Conservation (phyloP, 2,329 filamentous ascomycete species). For the Trichoderma sp. region DNA sequence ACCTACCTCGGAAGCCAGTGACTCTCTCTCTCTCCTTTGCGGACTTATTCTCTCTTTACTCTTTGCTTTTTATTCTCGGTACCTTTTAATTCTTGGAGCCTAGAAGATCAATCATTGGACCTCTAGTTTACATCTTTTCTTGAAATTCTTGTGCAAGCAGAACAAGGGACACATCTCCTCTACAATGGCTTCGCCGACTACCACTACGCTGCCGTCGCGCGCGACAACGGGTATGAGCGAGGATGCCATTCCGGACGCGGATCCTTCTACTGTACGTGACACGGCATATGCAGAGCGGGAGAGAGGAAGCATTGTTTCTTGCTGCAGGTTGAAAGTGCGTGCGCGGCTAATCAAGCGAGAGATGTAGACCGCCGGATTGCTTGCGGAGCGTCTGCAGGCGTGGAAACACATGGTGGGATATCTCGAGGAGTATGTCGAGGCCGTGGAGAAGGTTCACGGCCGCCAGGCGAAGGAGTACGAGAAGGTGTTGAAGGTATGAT, state of each 20-base stretch:
- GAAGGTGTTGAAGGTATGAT: constrained; percentile 73
- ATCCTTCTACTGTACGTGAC: constrained; percentile 54
- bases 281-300: neutral
- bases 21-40: constrained; percentile 2
- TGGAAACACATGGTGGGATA: constrained; percentile 95
- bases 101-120: neutral
- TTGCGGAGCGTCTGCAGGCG: constrained; percentile 82
- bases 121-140: neutral
- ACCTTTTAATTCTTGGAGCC: neutral
- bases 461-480: constrained; percentile 92
- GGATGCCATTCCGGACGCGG: constrained; percentile 57
- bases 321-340: neutral
- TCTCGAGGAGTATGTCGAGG: constrained; percentile 82
- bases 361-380: constrained; percentile 67
- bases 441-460: constrained; percentile 82
- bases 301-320: neutral
- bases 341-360: neutral
- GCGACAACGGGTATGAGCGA: constrained; percentile 49
- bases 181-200: constrained; percentile 29
- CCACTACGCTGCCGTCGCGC: constrained; percentile 42
- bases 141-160: neutral
- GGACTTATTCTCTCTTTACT: neutral
- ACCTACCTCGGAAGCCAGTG: neutral
- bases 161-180: neutral
- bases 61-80: neutral